Conservation (phyloP, 1,139 yeast genomes). For the Nakaseomyces glabratus region DNA sequence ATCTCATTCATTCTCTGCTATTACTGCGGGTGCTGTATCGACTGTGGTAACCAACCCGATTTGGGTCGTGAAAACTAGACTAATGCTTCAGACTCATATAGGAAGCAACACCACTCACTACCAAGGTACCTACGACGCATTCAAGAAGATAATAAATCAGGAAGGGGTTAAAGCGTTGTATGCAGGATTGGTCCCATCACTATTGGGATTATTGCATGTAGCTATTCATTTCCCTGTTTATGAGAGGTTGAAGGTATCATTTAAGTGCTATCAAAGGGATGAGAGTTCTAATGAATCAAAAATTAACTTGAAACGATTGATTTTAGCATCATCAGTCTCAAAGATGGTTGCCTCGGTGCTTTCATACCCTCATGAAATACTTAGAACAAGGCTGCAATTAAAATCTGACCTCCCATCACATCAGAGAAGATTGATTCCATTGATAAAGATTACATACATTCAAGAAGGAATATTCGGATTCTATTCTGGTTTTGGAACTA, state of each 20-base stretch:
- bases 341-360: slow-evolving; percentile 84
- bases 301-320: slow-evolving; percentile 38
- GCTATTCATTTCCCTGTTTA: slow-evolving; percentile 97
- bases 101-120: slow-evolving; percentile 39
- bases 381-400: slow-evolving; percentile 82
- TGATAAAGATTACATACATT: slow-evolving; percentile 45
- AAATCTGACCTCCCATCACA: slow-evolving; percentile 28
- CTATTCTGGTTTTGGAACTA: slow-evolving; percentile 83
- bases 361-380: slow-evolving; percentile 93
- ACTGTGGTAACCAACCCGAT: slow-evolving; percentile 89
- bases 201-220: slow-evolving; percentile 84
- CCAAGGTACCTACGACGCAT: slow-evolving; percentile 76
- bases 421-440: slow-evolving; percentile 33
- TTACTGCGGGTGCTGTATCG: slow-evolving; percentile 82
- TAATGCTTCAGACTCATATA: slow-evolving; percentile 67
- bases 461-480: slow-evolving; percentile 78
- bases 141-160: slow-evolving; percentile 59
- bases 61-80: slow-evolving; percentile 59
- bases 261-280: slow-evolving; percentile 30
- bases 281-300: slow-evolving; percentile 13
- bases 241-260: slow-evolving; percentile 57
- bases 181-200: slow-evolving; percentile 82
- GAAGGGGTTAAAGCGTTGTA: slow-evolving; percentile 85
- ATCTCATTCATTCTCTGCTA: slow-evolving; percentile 69
- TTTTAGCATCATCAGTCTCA: slow-evolving; percentile 69